A percentile compares a stretch with the other conserved stretches of the same genome.
phyloP scores from a whole-genome alignment of 2,329 filamentous ascomycete genomes.

The Botrytis hyacinthi region DNA sequence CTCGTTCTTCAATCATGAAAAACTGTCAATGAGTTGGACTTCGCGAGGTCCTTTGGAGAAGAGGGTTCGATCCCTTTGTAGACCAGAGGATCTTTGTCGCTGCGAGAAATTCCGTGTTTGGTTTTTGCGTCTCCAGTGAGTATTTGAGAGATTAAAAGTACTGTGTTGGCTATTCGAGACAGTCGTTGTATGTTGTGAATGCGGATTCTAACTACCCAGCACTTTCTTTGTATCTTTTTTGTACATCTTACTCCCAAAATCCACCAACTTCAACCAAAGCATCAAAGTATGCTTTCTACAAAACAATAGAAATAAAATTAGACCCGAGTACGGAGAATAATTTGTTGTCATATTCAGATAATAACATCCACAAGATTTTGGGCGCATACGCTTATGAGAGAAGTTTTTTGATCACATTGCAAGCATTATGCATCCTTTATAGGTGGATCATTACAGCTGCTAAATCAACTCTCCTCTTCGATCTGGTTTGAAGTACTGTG shows the following conservation, averaged over 20 bases:
- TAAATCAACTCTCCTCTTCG: background rate
- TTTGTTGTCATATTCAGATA: background rate
- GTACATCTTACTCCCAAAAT: background rate
- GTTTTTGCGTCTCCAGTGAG: background rate
- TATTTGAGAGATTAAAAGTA: background rate
- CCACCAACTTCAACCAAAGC: background rate
- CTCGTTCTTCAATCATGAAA: background rate
- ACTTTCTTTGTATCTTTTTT: background rate
- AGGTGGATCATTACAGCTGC: too few relatives aligned
- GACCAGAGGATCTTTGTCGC: background rate
- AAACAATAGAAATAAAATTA: background rate
- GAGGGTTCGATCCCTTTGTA: background rate
- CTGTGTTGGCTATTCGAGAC: background rate
- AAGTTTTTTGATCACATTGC: conserved; percentile 2
- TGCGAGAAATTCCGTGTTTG: background rate
- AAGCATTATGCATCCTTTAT: background rate
- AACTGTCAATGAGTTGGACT: background rate
- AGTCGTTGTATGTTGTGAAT: background rate
- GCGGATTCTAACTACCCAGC: background rate
- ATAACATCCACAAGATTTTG: background rate
- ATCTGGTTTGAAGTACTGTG: background rate
- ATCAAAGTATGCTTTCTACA: background rate
- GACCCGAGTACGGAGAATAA: background rate
- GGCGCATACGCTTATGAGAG: background rate
- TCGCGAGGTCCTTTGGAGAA: background rate